Evolutionary conservation across 331 rosid genomes (phyloP).

Genomic region (Telfairia occidentalis): DNA sequence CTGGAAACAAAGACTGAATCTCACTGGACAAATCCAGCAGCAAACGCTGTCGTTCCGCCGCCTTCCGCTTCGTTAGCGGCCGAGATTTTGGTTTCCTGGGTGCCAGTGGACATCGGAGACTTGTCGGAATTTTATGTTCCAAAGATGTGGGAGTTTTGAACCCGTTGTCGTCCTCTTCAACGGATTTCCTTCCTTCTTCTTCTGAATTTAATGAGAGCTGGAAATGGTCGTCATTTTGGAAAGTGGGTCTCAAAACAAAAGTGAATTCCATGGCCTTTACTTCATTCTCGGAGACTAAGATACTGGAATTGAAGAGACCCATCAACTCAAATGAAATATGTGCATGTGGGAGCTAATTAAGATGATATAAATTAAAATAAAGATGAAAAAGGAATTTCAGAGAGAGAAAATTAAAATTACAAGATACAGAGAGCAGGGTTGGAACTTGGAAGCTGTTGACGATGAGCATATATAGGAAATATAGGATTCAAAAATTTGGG

Average conservation of each 20-base stretch:
- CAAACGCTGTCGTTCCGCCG: slow-evolving; percentile 9
- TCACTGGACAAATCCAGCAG: slow-evolving; percentile 33
- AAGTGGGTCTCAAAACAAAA: slow-evolving; percentile 17
- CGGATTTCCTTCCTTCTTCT: slow-evolving; percentile 13
- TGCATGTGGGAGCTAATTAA: slow-evolving; percentile 15
- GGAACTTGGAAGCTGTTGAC: neutral
- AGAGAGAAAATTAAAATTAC: neutral
- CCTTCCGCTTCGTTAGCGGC: slow-evolving; percentile 31
- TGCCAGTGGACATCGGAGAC: slow-evolving; percentile 45
- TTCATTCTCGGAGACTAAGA: slow-evolving; percentile 34
- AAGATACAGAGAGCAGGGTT: neutral
- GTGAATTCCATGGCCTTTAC: slow-evolving; percentile 24
- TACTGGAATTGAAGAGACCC: slow-evolving; percentile 23
- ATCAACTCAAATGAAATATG: slow-evolving; percentile 17
- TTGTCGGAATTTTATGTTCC: slow-evolving; percentile 29
- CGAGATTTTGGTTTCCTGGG: slow-evolving; percentile 55
- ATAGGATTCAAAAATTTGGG: neutral
- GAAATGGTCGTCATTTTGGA: slow-evolving; percentile 4
- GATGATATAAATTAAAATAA: too few species aligned
- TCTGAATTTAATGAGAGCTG: slow-evolving; percentile 6
- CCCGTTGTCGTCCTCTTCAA: slow-evolving; percentile 25
- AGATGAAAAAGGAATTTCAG: neutral
- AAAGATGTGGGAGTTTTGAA: slow-evolving; percentile 58
- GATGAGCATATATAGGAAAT: neutral
- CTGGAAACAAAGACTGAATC: slow-evolving; percentile 40